These are phyloP conservation scores for Candida sonorensis DNA, from an alignment of 805 yeast genomes.

Conservation along the genomic window DNA sequence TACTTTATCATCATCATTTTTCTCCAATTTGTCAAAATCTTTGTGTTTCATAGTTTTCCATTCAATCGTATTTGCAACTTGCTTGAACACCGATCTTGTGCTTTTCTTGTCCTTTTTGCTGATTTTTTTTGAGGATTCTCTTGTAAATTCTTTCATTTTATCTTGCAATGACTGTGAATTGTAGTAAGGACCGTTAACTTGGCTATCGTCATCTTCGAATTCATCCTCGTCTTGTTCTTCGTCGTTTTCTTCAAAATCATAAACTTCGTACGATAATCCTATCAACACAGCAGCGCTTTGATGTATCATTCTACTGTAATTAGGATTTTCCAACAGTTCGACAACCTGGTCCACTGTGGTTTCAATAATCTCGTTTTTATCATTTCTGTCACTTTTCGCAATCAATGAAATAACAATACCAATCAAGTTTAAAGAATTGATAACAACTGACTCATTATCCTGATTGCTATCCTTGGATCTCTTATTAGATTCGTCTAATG, in stretches of 20 bases:
- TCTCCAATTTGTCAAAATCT: slow-evolving; percentile 17
- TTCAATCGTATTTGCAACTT: slow-evolving; percentile 43
- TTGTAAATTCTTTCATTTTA: no score
- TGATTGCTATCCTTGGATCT: no score
- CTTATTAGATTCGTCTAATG: no score
- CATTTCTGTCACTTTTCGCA: no score
- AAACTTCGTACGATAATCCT: slow-evolving; percentile 51
- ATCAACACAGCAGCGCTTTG: slow-evolving; percentile 50
- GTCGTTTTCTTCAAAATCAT: slow-evolving; percentile 35
- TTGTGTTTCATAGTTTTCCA: no score
- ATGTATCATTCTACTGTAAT: slow-evolving; percentile 34
- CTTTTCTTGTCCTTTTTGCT: slow-evolving; percentile 60
- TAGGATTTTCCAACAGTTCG: slow-evolving; percentile 32
- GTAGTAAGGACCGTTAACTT: slow-evolving; percentile 40
- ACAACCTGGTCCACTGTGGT: no score
- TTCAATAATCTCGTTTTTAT: no score
- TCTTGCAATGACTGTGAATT: no score
- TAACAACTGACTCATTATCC: slow-evolving; percentile 34
- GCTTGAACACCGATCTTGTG: slow-evolving; percentile 53
- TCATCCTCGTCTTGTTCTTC: slow-evolving; percentile 30
- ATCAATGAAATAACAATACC: slow-evolving; percentile 39
- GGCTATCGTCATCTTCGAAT: slow-evolving; percentile 36
- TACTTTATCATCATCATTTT: slow-evolving; percentile 6
- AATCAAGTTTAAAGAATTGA: slow-evolving; percentile 40
- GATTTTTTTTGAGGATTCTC: slow-evolving; percentile 47